phyloP scores from a whole-genome alignment of 441 rosid genomes.

The Rhodomyrtus psidioides region DNA sequence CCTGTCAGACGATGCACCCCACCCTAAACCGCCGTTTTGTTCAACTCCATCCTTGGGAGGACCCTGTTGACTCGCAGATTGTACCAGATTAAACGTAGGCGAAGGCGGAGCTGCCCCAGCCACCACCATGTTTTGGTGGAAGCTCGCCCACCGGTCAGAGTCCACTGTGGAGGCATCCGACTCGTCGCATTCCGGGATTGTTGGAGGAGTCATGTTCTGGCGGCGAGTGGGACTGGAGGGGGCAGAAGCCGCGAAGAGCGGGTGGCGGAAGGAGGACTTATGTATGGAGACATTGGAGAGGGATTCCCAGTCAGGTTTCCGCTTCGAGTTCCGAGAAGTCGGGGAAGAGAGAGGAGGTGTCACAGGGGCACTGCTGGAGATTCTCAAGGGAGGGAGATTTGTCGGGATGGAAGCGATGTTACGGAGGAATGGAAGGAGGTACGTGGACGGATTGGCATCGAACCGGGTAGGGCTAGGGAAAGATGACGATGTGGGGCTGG shows the following conservation, averaged over 20 bases:
- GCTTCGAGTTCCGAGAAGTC: slow-evolving; percentile 45
- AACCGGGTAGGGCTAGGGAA: slow-evolving; percentile 59
- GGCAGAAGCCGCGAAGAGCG: slow-evolving; percentile 53
- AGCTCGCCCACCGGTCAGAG: slow-evolving; percentile 48
- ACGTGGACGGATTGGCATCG: slow-evolving; percentile 34
- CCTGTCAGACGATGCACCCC: slow-evolving; percentile 30
- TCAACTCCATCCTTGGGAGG: slow-evolving; percentile 25
- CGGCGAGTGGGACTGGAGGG: slow-evolving; percentile 66
- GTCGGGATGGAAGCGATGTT: slow-evolving; percentile 50
- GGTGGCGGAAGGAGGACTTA: slow-evolving; percentile 22
- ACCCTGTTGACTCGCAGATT: slow-evolving; percentile 27
- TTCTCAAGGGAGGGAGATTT: slow-evolving; percentile 51
- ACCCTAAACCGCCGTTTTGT: slow-evolving; percentile 23
- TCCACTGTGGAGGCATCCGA: slow-evolving; percentile 47
- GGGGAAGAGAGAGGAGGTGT: slow-evolving; percentile 75
- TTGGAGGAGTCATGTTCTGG: slow-evolving; percentile 41
- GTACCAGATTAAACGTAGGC: slow-evolving; percentile 67
- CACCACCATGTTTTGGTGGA: slow-evolving; percentile 14
- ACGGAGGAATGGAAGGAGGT: slow-evolving; percentile 53
- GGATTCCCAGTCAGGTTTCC: slow-evolving; percentile 56
- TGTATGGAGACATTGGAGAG: slow-evolving; percentile 40
- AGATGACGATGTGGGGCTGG: slow-evolving; percentile 57
- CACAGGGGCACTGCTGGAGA: slow-evolving; percentile 71
- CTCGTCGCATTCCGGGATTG: slow-evolving; percentile 59
- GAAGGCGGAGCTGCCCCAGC: slow-evolving; percentile 50